These are phyloP conservation scores for Discostella stelligeroides DNA, from an alignment of 108 stramenopile genomes.

Conservation along the genomic window DNA sequence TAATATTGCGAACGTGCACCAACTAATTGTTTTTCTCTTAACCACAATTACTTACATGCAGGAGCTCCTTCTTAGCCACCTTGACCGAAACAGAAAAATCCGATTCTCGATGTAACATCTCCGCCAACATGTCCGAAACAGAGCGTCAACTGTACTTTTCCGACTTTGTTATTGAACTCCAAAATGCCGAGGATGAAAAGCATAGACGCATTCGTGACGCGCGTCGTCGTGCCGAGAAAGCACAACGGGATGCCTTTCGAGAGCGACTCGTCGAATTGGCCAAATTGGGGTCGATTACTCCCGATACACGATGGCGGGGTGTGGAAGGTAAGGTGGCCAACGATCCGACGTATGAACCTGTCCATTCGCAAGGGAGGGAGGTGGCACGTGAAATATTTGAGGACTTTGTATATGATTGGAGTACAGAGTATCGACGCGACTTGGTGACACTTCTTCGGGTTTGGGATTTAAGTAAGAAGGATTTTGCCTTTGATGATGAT, in stretches of 20 bases:
- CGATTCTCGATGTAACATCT: slow-evolving; percentile 63
- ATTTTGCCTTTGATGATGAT: slow-evolving; percentile 30
- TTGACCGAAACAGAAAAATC: slow-evolving; percentile 49
- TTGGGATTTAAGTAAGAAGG: slow-evolving; percentile 33
- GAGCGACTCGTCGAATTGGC: slow-evolving; percentile 54
- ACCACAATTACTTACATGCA: neutral
- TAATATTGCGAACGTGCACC: neutral
- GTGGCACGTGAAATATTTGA: slow-evolving; percentile 75
- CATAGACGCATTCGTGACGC: slow-evolving; percentile 78
- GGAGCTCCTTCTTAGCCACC: slow-evolving; percentile 60
- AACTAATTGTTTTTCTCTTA: neutral
- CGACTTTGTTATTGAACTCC: slow-evolving; percentile 75
- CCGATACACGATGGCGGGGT: slow-evolving; percentile 60
- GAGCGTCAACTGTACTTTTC: slow-evolving; percentile 81
- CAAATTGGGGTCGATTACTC: slow-evolving; percentile 55
- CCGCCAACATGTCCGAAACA: slow-evolving; percentile 57
- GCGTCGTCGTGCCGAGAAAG: slow-evolving; percentile 72
- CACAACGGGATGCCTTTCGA: slow-evolving; percentile 73
- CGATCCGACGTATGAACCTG: slow-evolving; percentile 56
- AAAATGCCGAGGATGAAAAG: slow-evolving; percentile 79
- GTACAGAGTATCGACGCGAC: slow-evolving; percentile 64
- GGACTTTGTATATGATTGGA: slow-evolving; percentile 80
- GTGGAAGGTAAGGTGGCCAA: slow-evolving; percentile 54
- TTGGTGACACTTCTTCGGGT: slow-evolving; percentile 53
- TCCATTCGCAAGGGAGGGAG: slow-evolving; percentile 69